These are phyloP conservation scores for Leishmania arabica DNA, from an alignment of 208 protist genomes.

Conservation along the genomic window DNA sequence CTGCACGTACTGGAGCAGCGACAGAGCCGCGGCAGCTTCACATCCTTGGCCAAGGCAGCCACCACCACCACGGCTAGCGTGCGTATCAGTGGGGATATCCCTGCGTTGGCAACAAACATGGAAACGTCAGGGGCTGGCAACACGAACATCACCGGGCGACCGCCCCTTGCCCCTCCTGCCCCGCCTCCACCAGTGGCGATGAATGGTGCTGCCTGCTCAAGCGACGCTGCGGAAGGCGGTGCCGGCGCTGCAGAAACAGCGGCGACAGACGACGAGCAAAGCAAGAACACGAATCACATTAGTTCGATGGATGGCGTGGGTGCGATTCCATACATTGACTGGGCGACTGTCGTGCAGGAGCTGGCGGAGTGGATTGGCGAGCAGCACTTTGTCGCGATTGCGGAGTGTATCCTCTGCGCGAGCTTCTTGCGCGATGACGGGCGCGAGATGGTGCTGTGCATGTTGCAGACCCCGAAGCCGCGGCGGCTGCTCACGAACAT, in stretches of 20 bases:
- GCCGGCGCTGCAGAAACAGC: neutral
- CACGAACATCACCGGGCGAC: constrained; percentile 10
- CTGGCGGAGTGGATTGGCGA: constrained; percentile 47
- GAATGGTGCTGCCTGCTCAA: constrained; percentile 5
- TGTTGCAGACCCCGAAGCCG: constrained; percentile 68
- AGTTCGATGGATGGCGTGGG: neutral
- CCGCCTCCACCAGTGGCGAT: constrained; percentile 7
- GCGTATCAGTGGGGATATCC: neutral
- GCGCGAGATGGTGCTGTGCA: constrained; percentile 77
- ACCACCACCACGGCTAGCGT: neutral
- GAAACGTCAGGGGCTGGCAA: constrained; percentile 5
- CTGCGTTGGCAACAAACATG: constrained; percentile 5
- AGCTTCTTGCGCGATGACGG: constrained; percentile 80
- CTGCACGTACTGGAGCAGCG: constrained; percentile 24
- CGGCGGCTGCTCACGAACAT: constrained; percentile 26
- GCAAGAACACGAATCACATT: neutral
- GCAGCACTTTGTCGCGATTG: constrained; percentile 24
- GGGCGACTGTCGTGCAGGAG: constrained; percentile 66
- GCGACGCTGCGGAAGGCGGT: neutral
- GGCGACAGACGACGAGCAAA: neutral
- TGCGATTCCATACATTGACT: constrained; percentile 44
- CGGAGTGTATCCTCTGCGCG: constrained; percentile 65
- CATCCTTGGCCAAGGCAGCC: neutral
- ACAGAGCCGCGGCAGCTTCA: constrained; percentile 3
- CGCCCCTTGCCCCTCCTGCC: constrained; percentile 14